Evolutionary conservation across 2,329 filamentous ascomycete genomes (phyloP).

Genomic region (Colletotrichum abscissum): DNA sequence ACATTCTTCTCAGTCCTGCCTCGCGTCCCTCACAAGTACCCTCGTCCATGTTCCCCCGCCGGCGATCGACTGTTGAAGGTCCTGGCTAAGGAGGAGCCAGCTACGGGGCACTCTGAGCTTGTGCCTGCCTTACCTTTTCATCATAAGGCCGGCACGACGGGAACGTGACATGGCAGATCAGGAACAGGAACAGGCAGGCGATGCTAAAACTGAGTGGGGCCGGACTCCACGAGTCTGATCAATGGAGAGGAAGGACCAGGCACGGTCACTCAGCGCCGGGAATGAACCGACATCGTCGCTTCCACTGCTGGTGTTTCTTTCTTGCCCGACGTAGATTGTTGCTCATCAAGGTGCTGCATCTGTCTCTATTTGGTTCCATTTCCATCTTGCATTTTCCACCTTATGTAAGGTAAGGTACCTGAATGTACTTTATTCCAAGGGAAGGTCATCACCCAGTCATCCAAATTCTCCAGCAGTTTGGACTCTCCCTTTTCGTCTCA

Average conservation of each 20-base stretch:
- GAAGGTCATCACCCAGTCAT: neutral
- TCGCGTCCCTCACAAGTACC: neutral
- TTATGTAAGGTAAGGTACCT: too few relatives aligned
- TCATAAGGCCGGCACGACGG: neutral
- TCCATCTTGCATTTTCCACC: too few relatives aligned
- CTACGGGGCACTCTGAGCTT: neutral
- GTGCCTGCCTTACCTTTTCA: neutral
- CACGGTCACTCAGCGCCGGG: neutral
- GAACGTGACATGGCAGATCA: neutral
- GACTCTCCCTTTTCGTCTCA: constrained; percentile 8
- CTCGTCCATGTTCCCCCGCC: neutral
- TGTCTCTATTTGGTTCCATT: neutral
- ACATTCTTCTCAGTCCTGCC: neutral
- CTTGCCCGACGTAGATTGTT: neutral
- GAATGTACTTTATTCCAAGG: too few relatives aligned
- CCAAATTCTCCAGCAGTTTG: neutral
- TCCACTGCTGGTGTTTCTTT: neutral
- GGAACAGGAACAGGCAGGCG: constrained; percentile 8
- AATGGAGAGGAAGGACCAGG: neutral
- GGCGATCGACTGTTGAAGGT: neutral
- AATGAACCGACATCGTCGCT: neutral
- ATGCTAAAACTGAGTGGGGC: neutral
- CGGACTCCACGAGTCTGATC: neutral
- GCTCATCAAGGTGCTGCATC: neutral
- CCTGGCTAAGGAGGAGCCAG: neutral